Percentiles rank a stretch among this genome's conserved stretches.
Evolutionary conservation across 768 basidiomycete species (phyloP).

Genomic region (Kwoniella pini): DNA sequence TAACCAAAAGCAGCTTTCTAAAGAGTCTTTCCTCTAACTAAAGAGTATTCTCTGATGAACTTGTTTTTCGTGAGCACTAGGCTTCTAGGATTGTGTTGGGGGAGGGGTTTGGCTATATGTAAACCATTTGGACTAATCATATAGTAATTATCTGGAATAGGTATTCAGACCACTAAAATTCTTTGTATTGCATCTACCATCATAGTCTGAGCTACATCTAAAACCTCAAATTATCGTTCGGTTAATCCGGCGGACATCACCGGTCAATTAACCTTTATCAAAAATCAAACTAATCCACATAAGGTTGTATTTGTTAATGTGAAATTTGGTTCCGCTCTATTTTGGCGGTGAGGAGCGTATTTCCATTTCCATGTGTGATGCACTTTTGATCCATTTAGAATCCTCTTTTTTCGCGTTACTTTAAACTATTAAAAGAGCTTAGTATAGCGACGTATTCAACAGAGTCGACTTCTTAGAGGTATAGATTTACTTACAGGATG

Average conservation of each 20-base stretch:
- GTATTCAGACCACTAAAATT: too few relatives aligned
- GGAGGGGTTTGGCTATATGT: slow-evolving; percentile 12
- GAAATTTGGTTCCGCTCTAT: background rate
- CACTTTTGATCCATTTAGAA: too few relatives aligned
- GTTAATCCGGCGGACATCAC: slow-evolving; percentile 2
- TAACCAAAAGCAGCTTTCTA: too few relatives aligned
- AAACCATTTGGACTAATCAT: slow-evolving; percentile 7
- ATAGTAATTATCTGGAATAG: too few relatives aligned
- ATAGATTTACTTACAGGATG: background rate
- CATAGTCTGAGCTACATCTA: too few relatives aligned
- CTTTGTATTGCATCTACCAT: too few relatives aligned
- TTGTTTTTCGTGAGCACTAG: background rate
- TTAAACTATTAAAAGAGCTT: too few relatives aligned
- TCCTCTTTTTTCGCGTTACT: too few relatives aligned
- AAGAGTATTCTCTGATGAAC: slow-evolving; percentile 11
- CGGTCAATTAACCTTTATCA: slow-evolving; percentile 6
- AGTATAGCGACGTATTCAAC: too few relatives aligned
- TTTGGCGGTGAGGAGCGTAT: background rate
- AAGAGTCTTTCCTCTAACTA: slow-evolving; percentile 14
- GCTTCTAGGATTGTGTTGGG: background rate
- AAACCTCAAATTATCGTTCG: background rate
- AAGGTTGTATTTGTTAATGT: too few relatives aligned
- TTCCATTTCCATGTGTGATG: too few relatives aligned
- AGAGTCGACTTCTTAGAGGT: background rate
- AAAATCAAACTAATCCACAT: background rate